These are phyloP conservation scores for Inga laurina DNA, from an alignment of 306 rosid species.

Conservation along the genomic window DNA sequence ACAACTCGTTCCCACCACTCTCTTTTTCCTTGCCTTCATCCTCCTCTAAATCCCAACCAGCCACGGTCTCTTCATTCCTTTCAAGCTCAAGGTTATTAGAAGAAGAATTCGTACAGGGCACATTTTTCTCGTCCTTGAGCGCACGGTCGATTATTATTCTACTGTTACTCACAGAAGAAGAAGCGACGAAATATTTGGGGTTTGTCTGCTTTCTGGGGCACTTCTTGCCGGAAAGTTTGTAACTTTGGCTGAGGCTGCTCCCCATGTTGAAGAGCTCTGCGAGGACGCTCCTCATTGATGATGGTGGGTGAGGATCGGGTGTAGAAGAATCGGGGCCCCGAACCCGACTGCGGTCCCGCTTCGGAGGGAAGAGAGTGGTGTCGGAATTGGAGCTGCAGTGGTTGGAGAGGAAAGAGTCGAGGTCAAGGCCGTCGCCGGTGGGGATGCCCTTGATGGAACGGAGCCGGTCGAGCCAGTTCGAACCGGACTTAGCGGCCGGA, in stretches of 20 bases:
- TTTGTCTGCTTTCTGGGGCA: slow-evolving; percentile 72
- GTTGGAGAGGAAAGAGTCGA: slow-evolving; percentile 63
- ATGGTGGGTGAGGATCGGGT: slow-evolving; percentile 27
- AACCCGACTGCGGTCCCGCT: slow-evolving; percentile 20
- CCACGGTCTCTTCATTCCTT: slow-evolving; percentile 12
- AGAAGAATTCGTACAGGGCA: slow-evolving; percentile 26
- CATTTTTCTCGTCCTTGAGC: slow-evolving; percentile 32
- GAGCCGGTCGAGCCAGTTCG: slow-evolving; percentile 90
- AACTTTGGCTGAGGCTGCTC: slow-evolving; percentile 38
- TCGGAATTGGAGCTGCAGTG: slow-evolving; percentile 29
- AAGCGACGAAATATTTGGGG: slow-evolving; percentile 61
- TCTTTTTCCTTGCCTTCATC: slow-evolving; percentile 38
- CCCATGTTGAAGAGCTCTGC: slow-evolving; percentile 73
- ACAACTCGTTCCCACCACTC: slow-evolving; percentile 51
- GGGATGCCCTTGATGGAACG: slow-evolving; percentile 85
- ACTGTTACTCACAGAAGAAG: slow-evolving; percentile 27
- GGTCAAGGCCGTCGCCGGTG: slow-evolving; percentile 55
- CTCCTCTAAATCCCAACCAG: slow-evolving; percentile 26
- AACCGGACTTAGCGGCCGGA: slow-evolving; percentile 59
- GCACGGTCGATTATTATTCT: neutral
- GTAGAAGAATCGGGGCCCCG: slow-evolving; percentile 10
- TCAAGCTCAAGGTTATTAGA: slow-evolving; percentile 26
- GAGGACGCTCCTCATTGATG: slow-evolving; percentile 53
- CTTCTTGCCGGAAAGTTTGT: slow-evolving; percentile 47
- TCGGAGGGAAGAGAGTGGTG: neutral